Base-by-base conservation (phyloP, 164 flowering plant genomes). In the Warburgia ugandensis region DNA sequence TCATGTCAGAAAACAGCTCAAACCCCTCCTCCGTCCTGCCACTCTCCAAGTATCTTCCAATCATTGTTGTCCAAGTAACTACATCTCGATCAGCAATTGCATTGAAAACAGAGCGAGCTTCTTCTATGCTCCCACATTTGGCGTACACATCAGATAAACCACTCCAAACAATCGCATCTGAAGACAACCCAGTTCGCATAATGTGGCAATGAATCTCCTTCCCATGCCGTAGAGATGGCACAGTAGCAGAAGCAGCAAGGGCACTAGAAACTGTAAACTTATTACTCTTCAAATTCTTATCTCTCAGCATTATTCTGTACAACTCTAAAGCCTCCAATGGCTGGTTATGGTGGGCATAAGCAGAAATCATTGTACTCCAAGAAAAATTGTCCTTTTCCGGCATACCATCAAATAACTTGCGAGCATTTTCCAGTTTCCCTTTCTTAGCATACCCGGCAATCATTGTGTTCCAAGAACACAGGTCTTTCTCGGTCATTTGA, bases 351-450 rank as follows among this genome's bases (percentile, higher is more conserved):
- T 60, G 60, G 44, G 57, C 73, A 37, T 60, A 68, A 36, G 68
- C 73, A 3, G 73, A 68, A 9, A 68, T 64, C 62, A 68, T 56
- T 8, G 72, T 55, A 38, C 62, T 63, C 72, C 72, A 63, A 4
- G 68, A 63, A 35, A 59, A 64, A 48, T 60, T 47, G 48, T 68
- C 68, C 43, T 31, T 66, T 11, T 56, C 55, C 2, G 62, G 55
- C 72, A 68, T 68, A 52, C 54, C 50, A 4, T 59, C 11, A n/a
- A 68, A 68, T 3, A 68, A 59, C 6, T 16, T 2, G 19, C 17
- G 56, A n/a, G 62, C 72, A 56, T 68, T 56, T 1, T 56, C 44
- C 13, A 68, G 58, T 25, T 52, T 6, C 1, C 72, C 68, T 19
- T 29, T 28, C 33, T 56, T 68, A 0, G 48, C 20, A 21, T 68